Evolutionary conservation across 2,329 filamentous ascomycete species (phyloP), one percentile per base, ranked within the genome.

Genomic region (Plenodomus biglobosus): DNA sequence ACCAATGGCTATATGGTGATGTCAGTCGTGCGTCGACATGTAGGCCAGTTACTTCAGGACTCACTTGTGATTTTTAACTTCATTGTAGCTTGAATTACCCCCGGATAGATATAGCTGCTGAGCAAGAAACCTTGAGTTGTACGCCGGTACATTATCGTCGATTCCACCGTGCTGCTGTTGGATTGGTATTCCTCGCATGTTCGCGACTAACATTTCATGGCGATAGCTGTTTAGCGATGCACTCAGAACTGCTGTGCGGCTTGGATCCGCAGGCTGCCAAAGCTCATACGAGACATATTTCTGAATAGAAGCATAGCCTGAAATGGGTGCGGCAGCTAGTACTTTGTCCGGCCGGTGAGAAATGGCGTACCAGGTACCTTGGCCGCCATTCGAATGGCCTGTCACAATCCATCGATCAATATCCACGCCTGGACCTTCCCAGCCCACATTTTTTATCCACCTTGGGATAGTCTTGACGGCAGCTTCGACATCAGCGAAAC

Each of bases 341-440:
- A 83, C 66, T 39, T 78, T 80, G 59, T 84, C 80, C 15, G 80
- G 81, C 19, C 74, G 70, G 64, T 84, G 81, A 1, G 80, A 79
- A 19, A 82, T 61, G 16, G 75, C 68, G 65, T 79, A 81, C 81
- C 81, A 84, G 3, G 76, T 75, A 8, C 81, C 82, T 66, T 84
- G 82, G 2, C 78, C 82, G 40, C 82, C 82, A 56, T 84, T 85
- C 2, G 81, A 84, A 64, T 85, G 82, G 0, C 82, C 82, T 24
- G 67, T 72, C 5, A 82, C 73, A 24, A 84, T 72, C 78, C 80
- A 80, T 42, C 74, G 73, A 24, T 77, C 56, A 7, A 64, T 59
- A 43, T 79, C 70, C 11, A 79, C 71, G 11, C 66, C 71, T 2
- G 74, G 72, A 0, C 80, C 79, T 39, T 63, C 53, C 82, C 82